Evolutionary conservation across 495 filamentous ascomycete genomes (phyloP), one percentile per base, ranked within the genome.

Genomic region (Trichoderma gamsii): DNA sequence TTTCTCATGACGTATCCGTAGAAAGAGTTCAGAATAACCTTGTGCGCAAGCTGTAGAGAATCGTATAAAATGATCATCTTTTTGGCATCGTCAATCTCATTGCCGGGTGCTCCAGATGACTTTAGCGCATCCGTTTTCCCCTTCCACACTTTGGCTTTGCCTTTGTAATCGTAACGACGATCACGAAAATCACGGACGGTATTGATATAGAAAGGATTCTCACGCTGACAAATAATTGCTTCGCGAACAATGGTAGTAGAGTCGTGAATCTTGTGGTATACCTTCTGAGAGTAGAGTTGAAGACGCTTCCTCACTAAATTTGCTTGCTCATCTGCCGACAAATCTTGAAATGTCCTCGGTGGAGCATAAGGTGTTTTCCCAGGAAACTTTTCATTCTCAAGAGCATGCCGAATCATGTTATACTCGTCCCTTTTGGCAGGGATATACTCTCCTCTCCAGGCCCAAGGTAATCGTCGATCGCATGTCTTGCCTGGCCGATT

Each of bases 1-100:
- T 99, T 99, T 78, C 95, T 84, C 95, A 99, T 99, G 70, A 98
- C 95, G 75, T 99, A 99, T 66, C 95, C 95, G 72, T 99, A 99
- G 81, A 99, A 99, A 73, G 90, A 95, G 83, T 99, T 99, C 66
- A 99, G 78, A 82, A 99, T 99, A 80, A 97, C 94, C 74, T 99
- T 99, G 79, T 99, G 95, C 0, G 95, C 95, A 74, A 99, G 82
- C 76, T 99, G 95, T 65, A 99, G 78, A 0, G 95, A 99, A 75
- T 99, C 95, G 74, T 92, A 99, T 4, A 99, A 82, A 59, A 98
- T 80, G 66, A 97, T 93, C 95, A 99, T 98, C 80, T 99, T 99
- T 79, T 97, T 98, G 11, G 92, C 95, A 69, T 92, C 89, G 8
- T 98, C 96, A 23, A 99, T 83, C 73, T 99, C 95, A 23, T 80